Percentiles rank a stretch among this genome's conserved stretches.
These are phyloP conservation scores for Lupinus albus DNA, from an alignment of 306 rosid genomes.

Conservation along the genomic window DNA sequence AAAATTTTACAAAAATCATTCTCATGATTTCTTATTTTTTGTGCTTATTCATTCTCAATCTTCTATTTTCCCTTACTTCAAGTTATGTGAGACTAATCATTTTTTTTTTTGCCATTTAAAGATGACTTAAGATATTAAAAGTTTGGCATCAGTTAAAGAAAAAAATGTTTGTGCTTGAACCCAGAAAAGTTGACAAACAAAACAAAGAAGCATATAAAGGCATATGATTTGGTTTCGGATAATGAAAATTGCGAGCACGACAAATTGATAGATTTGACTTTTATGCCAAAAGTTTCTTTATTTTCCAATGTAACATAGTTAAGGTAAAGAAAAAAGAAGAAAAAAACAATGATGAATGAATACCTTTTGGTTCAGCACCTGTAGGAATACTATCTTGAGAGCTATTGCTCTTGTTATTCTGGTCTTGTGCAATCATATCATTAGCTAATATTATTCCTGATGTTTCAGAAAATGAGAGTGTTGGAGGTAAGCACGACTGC, in stretches of 20 bases:
- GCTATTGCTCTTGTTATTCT: conserved; percentile 33
- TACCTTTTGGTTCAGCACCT: conserved; percentile 44
- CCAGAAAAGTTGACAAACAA: conserved; percentile 24
- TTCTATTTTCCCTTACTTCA: not conserved
- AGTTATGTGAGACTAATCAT: not conserved
- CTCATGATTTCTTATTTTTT: not conserved
- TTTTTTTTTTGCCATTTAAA: not conserved
- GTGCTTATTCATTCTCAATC: conserved; percentile 1
- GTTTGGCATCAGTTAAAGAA: not conserved
- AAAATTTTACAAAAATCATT: not conserved
- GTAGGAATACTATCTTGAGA: conserved; percentile 43
- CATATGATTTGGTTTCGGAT: conserved; percentile 5
- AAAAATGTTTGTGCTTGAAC: not conserved
- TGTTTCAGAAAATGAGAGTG: conserved; percentile 50
- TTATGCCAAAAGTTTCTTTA: not conserved
- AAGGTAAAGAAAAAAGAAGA: conserved; percentile 21
- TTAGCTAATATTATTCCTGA: conserved; percentile 56
- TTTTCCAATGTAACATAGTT: conserved; percentile 6
- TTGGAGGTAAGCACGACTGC: conserved; percentile 51
- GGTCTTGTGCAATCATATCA: conserved; percentile 44
- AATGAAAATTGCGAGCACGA: not conserved
- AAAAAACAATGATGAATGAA: not conserved
- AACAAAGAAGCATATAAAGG: conserved; percentile 28
- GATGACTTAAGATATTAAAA: conserved; percentile 14
- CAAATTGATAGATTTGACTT: conserved; percentile 1